Percentiles rank a stretch among this genome's conserved stretches.
Conservation (phyloP, 2,329 filamentous ascomycete species). For the Onygenales sp. region DNA sequence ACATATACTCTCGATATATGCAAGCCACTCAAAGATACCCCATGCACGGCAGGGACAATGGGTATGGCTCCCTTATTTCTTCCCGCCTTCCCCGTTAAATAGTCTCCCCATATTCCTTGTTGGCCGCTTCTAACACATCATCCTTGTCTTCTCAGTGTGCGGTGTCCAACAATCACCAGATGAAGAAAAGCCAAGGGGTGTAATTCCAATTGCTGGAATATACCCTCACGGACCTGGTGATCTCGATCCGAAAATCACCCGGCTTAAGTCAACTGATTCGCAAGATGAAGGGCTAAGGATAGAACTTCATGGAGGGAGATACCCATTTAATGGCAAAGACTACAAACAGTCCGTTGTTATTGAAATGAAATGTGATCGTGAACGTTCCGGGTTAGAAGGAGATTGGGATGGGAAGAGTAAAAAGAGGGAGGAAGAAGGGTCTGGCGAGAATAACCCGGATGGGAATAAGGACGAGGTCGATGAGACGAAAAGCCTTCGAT, state of each 20-base stretch:
- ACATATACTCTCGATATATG: conserved; percentile 79
- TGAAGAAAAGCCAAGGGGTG: conserved; percentile 16
- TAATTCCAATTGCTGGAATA: conserved; percentile 22
- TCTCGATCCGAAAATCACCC: conserved; percentile 50
- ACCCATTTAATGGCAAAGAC: conserved; percentile 20
- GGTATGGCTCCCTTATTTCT: conserved; percentile 5
- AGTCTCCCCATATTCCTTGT: neutral
- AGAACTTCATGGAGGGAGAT: conserved; percentile 50
- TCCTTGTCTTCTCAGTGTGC: conserved; percentile 11
- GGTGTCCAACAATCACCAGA: conserved; percentile 10
- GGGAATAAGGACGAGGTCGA: conserved; percentile 21
- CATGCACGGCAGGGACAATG: conserved; percentile 10
- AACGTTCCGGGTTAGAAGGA: conserved; percentile 60
- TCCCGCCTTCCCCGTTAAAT: neutral
- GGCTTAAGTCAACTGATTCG: conserved; percentile 53
- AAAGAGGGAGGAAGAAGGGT: conserved; percentile 16
- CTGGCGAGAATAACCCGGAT: conserved; percentile 20
- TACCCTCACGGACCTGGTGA: conserved; percentile 13
- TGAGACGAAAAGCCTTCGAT: conserved; percentile 55
- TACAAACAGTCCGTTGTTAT: conserved; percentile 63
- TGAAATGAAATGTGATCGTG: conserved; percentile 71
- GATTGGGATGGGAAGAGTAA: conserved; percentile 17
- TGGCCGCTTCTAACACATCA: neutral
- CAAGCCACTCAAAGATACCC: conserved; percentile 48
- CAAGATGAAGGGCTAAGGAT: conserved; percentile 63